Evolutionary conservation across 1,139 yeast genomes (phyloP), one percentile per base, ranked within the genome.

Genomic region (Pichia sp.): DNA sequence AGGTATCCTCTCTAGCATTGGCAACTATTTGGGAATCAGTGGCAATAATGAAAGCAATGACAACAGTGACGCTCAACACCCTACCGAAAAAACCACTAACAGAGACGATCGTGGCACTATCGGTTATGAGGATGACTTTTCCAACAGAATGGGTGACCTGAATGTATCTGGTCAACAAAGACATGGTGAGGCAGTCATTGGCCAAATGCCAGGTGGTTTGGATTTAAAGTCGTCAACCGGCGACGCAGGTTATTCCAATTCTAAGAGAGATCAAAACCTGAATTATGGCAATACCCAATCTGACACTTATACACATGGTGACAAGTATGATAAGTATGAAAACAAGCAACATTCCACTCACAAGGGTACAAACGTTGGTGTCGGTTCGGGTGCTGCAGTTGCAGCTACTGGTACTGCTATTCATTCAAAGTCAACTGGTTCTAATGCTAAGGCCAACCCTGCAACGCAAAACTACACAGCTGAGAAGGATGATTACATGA

Each of bases 161-260:
- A 4, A 5, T 6, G 6, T 16, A 10, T 5, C 18, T 16, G 8
- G n/a, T 16, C 4, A 14, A n/a, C 14, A 6, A 19, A 10, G 27
- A 24, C 13, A 4, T n/a, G n/a, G n/a, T n/a, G n/a, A n/a, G n/a
- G n/a, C n/a, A n/a, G n/a, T n/a, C n/a, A n/a, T n/a, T 12, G 9
- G 5, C 8, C 21, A 30, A 9, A 29, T 37, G 32, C 45, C 42
- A 12, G 45, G 41, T 33, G 35, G 32, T 18, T 31, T 38, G 12
- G 16, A 33, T 15, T 17, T 15, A 11, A 28, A 27, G 6, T 14
- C 14, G 7, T 6, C 27, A 5, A 3, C 16, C n/a, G 13, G 22
- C 19, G 34, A 20, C 10, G 22, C 26, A 11, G 34, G 30, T 12
- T 28, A 25, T 12, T n/a, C 26, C 13, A 15, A 23, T 12, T 3